Conservation (phyloP, 768 basidiomycete genomes). For the Tulasnella sp. region DNA sequence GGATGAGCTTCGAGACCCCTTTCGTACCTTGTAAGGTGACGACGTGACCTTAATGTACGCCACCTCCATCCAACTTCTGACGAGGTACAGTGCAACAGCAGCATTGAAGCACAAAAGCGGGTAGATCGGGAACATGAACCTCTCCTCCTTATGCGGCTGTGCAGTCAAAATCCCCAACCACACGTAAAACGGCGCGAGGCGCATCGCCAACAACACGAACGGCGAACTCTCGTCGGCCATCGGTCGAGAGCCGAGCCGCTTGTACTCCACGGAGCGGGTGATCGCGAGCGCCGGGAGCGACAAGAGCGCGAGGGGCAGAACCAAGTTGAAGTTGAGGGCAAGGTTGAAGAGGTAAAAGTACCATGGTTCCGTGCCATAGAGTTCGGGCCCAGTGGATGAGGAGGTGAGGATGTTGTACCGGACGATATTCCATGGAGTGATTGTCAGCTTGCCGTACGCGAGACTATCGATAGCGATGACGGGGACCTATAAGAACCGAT, state of each 20-base stretch:
- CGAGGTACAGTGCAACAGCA: constrained; percentile 72
- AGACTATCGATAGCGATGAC: constrained; percentile 72
- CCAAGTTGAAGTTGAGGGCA: constrained; percentile 85
- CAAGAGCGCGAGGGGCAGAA: constrained; percentile 66
- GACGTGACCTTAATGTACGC: constrained; percentile 62
- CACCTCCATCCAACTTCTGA: constrained; percentile 78
- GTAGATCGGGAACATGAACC: constrained; percentile 96
- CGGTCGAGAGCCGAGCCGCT: constrained; percentile 43
- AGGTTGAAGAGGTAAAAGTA: constrained; percentile 82
- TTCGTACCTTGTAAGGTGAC: constrained; percentile 72
- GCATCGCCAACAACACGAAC: constrained; percentile 59
- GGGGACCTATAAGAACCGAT: constrained; percentile 49
- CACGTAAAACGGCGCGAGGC: constrained; percentile 84
- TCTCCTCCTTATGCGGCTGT: constrained; percentile 94
- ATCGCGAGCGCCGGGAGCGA: constrained; percentile 69
- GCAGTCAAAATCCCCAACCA: constrained; percentile 70
- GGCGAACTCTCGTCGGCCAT: constrained; percentile 59
- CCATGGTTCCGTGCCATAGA: constrained; percentile 88
- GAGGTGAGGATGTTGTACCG: constrained; percentile 86
- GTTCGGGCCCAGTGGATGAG: constrained; percentile 66
- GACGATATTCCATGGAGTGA: constrained; percentile 91
- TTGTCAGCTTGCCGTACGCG: constrained; percentile 65
- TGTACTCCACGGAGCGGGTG: constrained; percentile 63
- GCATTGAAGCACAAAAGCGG: constrained; percentile 90
- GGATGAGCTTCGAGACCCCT: background rate